Conservation (phyloP, 208 protist species). For the Wallacemonas collosoma region DNA sequence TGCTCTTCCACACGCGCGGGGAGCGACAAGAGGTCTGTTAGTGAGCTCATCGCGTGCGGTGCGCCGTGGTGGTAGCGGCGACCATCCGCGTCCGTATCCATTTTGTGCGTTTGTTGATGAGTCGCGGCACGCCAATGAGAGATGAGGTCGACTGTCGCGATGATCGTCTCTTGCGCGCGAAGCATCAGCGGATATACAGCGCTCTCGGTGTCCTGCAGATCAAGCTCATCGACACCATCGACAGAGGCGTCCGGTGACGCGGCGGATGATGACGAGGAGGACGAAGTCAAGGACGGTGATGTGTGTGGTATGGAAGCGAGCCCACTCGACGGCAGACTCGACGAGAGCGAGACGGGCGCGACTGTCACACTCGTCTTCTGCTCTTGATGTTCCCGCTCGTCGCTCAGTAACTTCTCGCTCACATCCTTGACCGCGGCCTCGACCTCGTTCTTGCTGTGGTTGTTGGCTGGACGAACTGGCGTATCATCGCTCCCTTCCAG, state of each 20-base stretch:
- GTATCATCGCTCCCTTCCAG: not conserved
- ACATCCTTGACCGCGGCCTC: not conserved
- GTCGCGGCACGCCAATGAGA: constrained; percentile 3
- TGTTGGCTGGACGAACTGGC: not conserved
- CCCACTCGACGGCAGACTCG: not conserved
- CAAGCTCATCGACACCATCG: not conserved
- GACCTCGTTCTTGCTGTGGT: not conserved
- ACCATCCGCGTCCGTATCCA: not conserved
- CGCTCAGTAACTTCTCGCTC: too few relatives aligned
- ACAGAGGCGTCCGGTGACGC: not conserved
- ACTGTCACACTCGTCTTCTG: not conserved
- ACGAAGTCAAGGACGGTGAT: not conserved
- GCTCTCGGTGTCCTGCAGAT: not conserved
- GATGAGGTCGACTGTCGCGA: not conserved
- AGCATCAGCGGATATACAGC: not conserved
- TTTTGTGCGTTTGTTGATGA: not conserved
- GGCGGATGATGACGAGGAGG: not conserved
- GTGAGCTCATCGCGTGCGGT: not conserved
- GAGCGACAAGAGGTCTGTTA: not conserved
- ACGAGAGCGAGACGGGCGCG: not conserved
- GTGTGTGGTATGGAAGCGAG: not conserved
- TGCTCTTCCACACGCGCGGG: not conserved
- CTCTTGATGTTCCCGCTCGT: too few relatives aligned
- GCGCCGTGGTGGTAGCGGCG: not conserved
- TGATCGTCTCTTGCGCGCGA: constrained; percentile 8